These are phyloP conservation scores for Inga leiocalycina DNA, from an alignment of 306 rosid species.

Conservation along the genomic window DNA sequence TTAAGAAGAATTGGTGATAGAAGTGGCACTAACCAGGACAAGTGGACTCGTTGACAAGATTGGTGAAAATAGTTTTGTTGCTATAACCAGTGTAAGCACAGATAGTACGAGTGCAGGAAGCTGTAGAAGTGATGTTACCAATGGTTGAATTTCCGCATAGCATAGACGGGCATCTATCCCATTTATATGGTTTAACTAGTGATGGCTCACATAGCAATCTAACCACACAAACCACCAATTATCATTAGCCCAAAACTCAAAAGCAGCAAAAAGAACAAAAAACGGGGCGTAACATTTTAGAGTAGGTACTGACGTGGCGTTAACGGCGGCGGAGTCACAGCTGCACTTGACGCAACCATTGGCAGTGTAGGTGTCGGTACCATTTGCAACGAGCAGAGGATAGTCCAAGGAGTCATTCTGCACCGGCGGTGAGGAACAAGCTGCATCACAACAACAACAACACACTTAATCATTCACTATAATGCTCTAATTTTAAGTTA, in stretches of 20 bases:
- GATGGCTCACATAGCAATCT: constrained; percentile 77
- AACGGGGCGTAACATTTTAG: neutral
- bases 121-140: constrained; percentile 42
- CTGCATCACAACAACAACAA: constrained; percentile 38
- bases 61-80: constrained; percentile 38
- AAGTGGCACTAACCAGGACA: constrained; percentile 64
- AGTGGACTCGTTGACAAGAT: constrained; percentile 34
- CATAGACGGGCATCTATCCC: constrained; percentile 57
- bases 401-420: constrained; percentile 48
- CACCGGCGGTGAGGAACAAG: constrained; percentile 59
- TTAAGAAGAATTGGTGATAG: neutral
- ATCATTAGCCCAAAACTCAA: neutral
- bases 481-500: neutral
- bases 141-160: constrained; percentile 45
- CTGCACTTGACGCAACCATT: constrained; percentile 68
- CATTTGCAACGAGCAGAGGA: constrained; percentile 61
- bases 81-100: constrained; percentile 77
- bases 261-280: neutral
- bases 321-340: constrained; percentile 45
- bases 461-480: neutral
- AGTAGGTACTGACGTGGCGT: constrained; percentile 47
- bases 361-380: constrained; percentile 62
- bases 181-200: constrained; percentile 40
- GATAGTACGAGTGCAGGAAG: constrained; percentile 45
- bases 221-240: neutral